Base-by-base conservation (phyloP, 768 basidiomycete species). In the Butyriboletus loyo region DNA sequence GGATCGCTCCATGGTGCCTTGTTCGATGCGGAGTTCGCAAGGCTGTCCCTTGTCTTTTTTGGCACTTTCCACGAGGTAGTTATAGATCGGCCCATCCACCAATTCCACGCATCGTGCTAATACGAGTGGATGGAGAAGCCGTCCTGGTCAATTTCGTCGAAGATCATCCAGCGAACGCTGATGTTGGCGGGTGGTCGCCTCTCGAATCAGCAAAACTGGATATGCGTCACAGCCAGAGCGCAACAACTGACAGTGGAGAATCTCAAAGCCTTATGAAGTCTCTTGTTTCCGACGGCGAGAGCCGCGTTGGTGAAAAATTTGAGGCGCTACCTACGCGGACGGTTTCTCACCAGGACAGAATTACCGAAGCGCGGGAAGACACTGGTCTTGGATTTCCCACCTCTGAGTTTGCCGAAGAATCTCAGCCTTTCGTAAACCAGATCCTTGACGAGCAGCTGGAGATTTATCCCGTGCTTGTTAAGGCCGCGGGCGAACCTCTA, bases 51-150 rank as follows among this genome's bases (percentile, higher is more conserved):
- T 51, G 37, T 36, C 50, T 56, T 5, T n/a, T n/a, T 15, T 5
- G 47, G 17, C 28, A 5, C 27, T 5, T 30, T 31, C 38, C 19
- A 31, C 36, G 14, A 11, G 21, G 27, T 11, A 7, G 27, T 7
- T 4, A 11, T 24, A 46, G 14, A n/a, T 17, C 44, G 3, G 15
- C 24, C 24, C 38, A 10, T 10, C 41, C 44, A 27, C 32, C 31
- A 9, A 42, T 61, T 21, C 61, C 62, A 15, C 48, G 43, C 21
- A 64, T 63, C 11, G 48, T 64, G 0, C 51, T 63, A 21, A 47
- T 41, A 24, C 45, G 45, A 8, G 53, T 45, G 19, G 58, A 64
- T 28, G 61, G 61, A 28, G 46, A 54, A 25, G 49, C 51, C 3
- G 49, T 58, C 17, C 58, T 55, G 0, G 48, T 55, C 3, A 30